Evolutionary conservation across 768 basidiomycete species (phyloP), one percentile per base, ranked within the genome.

Genomic region (Fistulinella prunicolor): DNA sequence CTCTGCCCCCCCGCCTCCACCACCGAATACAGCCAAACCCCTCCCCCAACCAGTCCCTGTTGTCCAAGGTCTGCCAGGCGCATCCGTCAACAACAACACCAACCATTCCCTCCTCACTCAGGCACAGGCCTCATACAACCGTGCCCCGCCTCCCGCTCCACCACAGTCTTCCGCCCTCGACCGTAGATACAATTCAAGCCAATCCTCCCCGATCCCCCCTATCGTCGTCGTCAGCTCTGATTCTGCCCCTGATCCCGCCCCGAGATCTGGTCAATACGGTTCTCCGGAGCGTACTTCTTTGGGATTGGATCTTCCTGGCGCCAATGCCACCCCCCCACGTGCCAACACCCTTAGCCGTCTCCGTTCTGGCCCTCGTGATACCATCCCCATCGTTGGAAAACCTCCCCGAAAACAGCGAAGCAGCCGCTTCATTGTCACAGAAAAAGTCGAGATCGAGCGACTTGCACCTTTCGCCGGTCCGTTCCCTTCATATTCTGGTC

Each of bases 351-450:
- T 89, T 55, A 83, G 80, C 60, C 84, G 90, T 57, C 80, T 92
- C 45, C 80, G 89, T 50, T 79, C 83, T 36, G 83, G 82, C 16
- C 92, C 94, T 46, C 96, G 94, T 70, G 96, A 98, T 68, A 97
- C 92, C 37, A 97, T 98, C 49, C 93, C 95, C 37, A 89, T 95
- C 60, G 85, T 90, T 13, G 94, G 93, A 26, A 98, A 98, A 63
- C 94, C 93, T 19, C 93, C 96, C 21, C 83, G 95, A 60, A 99
- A 98, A 69, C 96, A 99, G 71, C 81, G 94, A 57, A 97, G 94
- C 73, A 94, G 90, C 64, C 82, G 96, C 52, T 98, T 99, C 61
- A 87, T 98, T 42, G 88, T 95, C 50, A 89, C 89, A 2, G 96
- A 98, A 72, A 91, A 85, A 73, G 91, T 96, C 30, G 95, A 98